These are phyloP conservation scores for Vitellaria paradoxa DNA, from an alignment of 179 eudicot genomes.

Conservation along the genomic window DNA sequence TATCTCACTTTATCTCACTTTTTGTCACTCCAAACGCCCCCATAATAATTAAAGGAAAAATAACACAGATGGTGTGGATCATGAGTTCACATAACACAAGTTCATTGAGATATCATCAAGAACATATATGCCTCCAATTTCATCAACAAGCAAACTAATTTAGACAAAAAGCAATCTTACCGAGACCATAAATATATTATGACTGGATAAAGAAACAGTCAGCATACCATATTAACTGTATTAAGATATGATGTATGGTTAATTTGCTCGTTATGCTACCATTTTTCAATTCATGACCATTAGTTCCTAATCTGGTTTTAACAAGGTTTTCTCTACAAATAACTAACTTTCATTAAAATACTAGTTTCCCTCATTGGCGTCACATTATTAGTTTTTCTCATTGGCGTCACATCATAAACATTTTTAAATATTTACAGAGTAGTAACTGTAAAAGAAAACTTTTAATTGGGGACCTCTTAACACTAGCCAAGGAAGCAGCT, in stretches of 20 bases:
- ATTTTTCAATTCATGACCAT: not conserved
- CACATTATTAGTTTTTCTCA: not conserved
- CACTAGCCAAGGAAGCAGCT: not conserved
- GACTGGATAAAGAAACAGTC: not conserved
- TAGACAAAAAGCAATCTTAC: not conserved
- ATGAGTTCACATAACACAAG: not conserved
- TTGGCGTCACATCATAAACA: not conserved
- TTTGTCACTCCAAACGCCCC: too few relatives aligned
- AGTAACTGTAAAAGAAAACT: not conserved
- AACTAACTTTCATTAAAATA: not conserved
- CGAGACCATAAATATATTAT: not conserved
- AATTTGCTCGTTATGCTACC: not conserved
- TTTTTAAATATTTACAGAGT: not conserved
- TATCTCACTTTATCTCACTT: too few relatives aligned
- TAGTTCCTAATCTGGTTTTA: not conserved
- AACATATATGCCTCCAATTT: not conserved
- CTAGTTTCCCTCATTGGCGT: not conserved
- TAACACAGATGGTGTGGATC: not conserved
- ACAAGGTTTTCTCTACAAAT: not conserved
- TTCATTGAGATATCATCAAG: not conserved
- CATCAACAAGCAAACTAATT: not conserved
- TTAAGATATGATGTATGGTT: not conserved
- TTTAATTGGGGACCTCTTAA: too few relatives aligned
- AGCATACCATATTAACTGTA: not conserved
- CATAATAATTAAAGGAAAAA: too few relatives aligned